Base-by-base conservation (phyloP, 768 basidiomycete species). In the Grammothele lineata region DNA sequence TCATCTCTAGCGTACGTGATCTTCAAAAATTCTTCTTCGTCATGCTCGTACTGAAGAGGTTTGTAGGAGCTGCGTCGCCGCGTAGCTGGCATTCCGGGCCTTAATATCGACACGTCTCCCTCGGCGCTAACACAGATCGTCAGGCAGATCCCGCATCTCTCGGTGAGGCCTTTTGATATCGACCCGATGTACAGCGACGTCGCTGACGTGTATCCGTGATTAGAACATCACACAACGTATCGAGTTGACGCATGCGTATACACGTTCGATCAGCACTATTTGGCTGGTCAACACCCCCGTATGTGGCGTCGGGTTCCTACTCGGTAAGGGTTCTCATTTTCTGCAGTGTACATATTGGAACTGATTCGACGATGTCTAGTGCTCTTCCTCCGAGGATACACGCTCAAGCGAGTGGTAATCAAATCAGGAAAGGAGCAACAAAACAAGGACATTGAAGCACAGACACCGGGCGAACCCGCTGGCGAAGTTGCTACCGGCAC, bases 281-380 rank as follows among this genome's bases (percentile, higher is more conserved):
- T 88, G 85, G 84, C 51, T 85, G 18, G 79, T 81, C 8, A 72
- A 71, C 62, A 81, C 81, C 9, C 82, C 80, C 0, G 65, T 87
- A 22, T 42, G 76, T 6, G 80, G 77, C 11, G 67, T 70, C 34
- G 70, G 74, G 22, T 72, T 85, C 55, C 53, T 85, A 27, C 50
- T 71, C 51, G 60, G 69, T 68, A 39, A 45, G 54, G 51, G 10
- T 18, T n/a, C n/a, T n/a, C n/a, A n/a, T n/a, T n/a, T n/a, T 23
- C 15, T 23, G 32, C 18, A 35, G 21, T n/a, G n/a, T n/a, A n/a
- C n/a, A n/a, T n/a, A n/a, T n/a, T n/a, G n/a, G n/a, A n/a, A n/a
- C n/a, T n/a, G n/a, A n/a, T n/a, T n/a, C n/a, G n/a, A n/a, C n/a
- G n/a, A n/a, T n/a, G n/a, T n/a, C 14, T 57, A 83, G 80, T 76